Conservation (phyloP, 192 early-diverging fungal genomes). For the Coemansia interrupta region DNA sequence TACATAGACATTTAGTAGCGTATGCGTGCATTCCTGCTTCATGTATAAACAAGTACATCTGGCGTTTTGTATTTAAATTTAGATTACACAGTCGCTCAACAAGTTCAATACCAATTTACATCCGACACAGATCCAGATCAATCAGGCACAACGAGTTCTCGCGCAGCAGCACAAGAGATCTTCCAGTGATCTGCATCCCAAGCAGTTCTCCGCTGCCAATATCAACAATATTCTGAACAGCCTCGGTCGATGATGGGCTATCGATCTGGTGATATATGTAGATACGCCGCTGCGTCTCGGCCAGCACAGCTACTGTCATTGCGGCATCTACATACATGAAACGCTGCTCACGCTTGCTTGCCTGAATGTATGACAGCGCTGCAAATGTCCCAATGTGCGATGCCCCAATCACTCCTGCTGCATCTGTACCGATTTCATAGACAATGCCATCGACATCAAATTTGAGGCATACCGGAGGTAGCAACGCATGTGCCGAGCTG, state of each 20-base stretch:
- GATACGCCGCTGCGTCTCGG: conserved; percentile 41
- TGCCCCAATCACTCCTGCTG: conserved; percentile 4
- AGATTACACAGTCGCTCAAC: background rate
- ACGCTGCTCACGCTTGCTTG: conserved; percentile 68
- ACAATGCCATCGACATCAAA: conserved; percentile 62
- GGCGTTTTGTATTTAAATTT: no score
- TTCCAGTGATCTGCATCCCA: conserved; percentile 28
- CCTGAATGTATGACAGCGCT: conserved; percentile 71
- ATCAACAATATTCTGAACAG: conserved; percentile 44
- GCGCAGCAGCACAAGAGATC: conserved; percentile 26
- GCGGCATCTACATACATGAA: conserved; percentile 58
- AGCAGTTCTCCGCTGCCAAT: conserved; percentile 29
- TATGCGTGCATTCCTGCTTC: no score
- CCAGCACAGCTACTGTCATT: conserved; percentile 36
- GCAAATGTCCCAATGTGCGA: conserved; percentile 60
- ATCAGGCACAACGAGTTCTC: conserved; percentile 18
- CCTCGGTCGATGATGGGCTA: background rate
- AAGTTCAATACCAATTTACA: background rate
- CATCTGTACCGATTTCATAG: conserved; percentile 9
- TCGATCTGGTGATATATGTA: conserved; percentile 41
- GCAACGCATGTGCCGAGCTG: background rate
- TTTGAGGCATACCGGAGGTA: conserved; percentile 60
- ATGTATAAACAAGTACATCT: no score
- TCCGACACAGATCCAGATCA: conserved; percentile 22
- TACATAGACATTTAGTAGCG: no score